Conservation (phyloP, 129 eudicot genomes). For the Flaveria robusta region DNA sequence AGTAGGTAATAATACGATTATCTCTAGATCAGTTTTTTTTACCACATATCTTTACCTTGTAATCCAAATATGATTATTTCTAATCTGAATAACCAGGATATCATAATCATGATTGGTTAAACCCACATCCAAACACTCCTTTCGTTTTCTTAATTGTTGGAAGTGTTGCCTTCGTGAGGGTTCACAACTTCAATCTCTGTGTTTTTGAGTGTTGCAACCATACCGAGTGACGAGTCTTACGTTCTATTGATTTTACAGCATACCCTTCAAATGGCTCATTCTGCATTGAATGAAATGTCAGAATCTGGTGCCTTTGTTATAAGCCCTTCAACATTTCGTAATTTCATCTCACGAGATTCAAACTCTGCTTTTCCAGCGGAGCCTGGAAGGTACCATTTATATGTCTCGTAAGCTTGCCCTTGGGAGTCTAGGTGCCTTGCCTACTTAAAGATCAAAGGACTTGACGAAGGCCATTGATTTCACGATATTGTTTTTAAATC, state of each 20-base stretch:
- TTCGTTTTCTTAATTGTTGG: not conserved
- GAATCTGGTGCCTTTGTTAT: constrained; percentile 77
- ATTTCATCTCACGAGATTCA: constrained; percentile 68
- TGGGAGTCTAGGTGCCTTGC: constrained; percentile 96
- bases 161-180: not conserved
- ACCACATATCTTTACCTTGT: no score
- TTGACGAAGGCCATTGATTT: constrained; percentile 72
- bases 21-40: not conserved
- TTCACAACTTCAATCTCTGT: no score
- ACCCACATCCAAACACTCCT: not conserved
- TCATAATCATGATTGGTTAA: not conserved
- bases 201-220: no score
- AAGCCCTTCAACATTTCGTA: constrained; percentile 81
- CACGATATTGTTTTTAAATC: constrained; percentile 44
- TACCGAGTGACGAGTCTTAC: not conserved
- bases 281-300: constrained; percentile 84
- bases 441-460: constrained; percentile 79
- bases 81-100: not conserved
- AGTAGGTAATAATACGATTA: no score
- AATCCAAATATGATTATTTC: not conserved
- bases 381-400: constrained; percentile 85
- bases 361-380: constrained; percentile 70
- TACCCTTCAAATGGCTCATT: constrained; percentile 63
- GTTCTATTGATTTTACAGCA: constrained; percentile 34
- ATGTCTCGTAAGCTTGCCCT: constrained; percentile 92